A percentile compares a stretch with the other conserved stretches of the same genome.
These are phyloP conservation scores for Leucocoprinus sp. DNA, from an alignment of 768 basidiomycete genomes.

Conservation along the genomic window DNA sequence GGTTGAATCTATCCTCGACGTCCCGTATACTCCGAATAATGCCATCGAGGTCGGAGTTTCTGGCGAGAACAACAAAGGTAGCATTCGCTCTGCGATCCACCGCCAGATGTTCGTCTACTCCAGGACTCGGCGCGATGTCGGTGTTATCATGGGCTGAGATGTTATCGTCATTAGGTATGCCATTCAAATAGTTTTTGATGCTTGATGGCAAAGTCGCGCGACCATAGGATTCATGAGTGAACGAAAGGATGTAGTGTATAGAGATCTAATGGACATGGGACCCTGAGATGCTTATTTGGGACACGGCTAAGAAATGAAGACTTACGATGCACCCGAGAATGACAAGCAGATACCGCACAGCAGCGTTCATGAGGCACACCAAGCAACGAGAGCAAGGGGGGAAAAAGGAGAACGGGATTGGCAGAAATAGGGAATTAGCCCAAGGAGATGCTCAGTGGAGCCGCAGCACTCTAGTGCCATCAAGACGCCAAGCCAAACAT, in stretches of 20 bases:
- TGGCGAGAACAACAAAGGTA: slow-evolving; percentile 45
- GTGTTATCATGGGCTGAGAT: background rate
- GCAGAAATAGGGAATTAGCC: background rate
- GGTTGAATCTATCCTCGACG: slow-evolving; percentile 81
- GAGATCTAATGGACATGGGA: slow-evolving; percentile 15
- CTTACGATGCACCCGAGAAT: slow-evolving; percentile 26
- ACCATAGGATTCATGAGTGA: slow-evolving; percentile 44
- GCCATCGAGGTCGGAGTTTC: slow-evolving; percentile 57
- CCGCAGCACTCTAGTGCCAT: too few relatives aligned
- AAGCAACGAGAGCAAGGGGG: background rate
- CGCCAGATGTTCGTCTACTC: slow-evolving; percentile 10
- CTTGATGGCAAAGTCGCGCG: slow-evolving; percentile 36
- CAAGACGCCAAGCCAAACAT: too few relatives aligned
- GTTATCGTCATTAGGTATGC: background rate
- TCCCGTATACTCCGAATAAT: slow-evolving; percentile 63
- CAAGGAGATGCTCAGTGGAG: background rate
- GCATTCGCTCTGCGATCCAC: slow-evolving; percentile 27
- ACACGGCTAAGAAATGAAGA: background rate
- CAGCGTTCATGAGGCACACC: slow-evolving; percentile 24
- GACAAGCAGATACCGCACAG: slow-evolving; percentile 26
- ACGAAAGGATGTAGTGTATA: slow-evolving; percentile 40
- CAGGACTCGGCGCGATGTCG: background rate
- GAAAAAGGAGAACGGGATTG: background rate
- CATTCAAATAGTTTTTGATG: slow-evolving; percentile 19
- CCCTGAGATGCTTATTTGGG: background rate